These are phyloP conservation scores for Fusarium sulawesiense DNA, from an alignment of 2,329 filamentous ascomycete genomes.

Conservation along the genomic window DNA sequence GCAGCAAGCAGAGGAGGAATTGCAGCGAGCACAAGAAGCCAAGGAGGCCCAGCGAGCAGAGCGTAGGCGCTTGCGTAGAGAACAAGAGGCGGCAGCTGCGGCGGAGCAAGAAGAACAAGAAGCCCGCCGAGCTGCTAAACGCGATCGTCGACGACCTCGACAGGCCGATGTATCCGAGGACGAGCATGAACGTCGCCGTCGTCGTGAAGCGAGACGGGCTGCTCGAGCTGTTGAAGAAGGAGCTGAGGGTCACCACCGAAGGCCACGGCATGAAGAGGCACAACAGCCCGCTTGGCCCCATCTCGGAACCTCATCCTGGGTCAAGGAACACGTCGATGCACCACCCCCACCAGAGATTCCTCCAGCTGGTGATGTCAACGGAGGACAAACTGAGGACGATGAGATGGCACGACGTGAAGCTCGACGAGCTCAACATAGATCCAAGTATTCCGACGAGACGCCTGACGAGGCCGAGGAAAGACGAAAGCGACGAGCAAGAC, in stretches of 20 bases:
- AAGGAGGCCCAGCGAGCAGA: conserved; percentile 64
- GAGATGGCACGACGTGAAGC: conserved; percentile 61
- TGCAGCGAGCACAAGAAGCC: conserved; percentile 62
- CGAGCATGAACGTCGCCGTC: conserved; percentile 59
- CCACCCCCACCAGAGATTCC: conserved; percentile 64
- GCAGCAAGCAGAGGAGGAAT: conserved; percentile 60
- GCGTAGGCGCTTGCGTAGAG: conserved; percentile 61
- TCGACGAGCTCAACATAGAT: conserved; percentile 58
- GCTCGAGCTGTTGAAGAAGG: conserved; percentile 55
- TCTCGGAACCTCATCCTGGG: conserved; percentile 73
- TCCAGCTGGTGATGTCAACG: conserved; percentile 49
- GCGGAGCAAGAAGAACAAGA: conserved; percentile 60
- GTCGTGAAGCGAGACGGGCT: conserved; percentile 64
- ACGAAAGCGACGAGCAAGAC: conserved; percentile 57
- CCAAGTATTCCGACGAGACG: conserved; percentile 56
- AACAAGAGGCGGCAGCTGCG: conserved; percentile 59
- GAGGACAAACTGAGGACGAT: conserved; percentile 57
- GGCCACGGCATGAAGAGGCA: conserved; percentile 51
- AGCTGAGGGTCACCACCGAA: conserved; percentile 50
- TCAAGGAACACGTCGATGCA: conserved; percentile 72
- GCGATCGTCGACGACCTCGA: conserved; percentile 62
- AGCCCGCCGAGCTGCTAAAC: conserved; percentile 57
- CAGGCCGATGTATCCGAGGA: conserved; percentile 60
- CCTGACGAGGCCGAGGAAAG: conserved; percentile 59
- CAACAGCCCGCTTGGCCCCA: conserved; percentile 66